These are phyloP conservation scores for Imleria badia DNA, from an alignment of 768 basidiomycete species.

Conservation along the genomic window DNA sequence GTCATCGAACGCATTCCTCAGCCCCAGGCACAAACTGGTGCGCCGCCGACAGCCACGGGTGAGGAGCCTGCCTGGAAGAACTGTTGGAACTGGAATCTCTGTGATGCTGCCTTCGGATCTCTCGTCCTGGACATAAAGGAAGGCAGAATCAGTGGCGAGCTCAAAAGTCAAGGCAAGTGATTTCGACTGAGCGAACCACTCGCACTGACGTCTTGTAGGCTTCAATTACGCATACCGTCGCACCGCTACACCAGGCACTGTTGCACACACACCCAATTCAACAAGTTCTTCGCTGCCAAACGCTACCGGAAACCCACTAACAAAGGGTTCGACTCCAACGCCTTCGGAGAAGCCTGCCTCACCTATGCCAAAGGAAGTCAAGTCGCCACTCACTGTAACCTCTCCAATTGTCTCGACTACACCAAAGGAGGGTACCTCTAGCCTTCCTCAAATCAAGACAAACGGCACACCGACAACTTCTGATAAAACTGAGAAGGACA, in stretches of 20 bases:
- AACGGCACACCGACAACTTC: conserved; percentile 34
- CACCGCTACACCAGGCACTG: conserved; percentile 53
- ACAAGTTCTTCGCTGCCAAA: conserved; percentile 50
- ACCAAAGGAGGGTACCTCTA: conserved; percentile 37
- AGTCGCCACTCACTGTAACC: conserved; percentile 34
- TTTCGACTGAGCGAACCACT: background rate
- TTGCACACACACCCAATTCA: conserved; percentile 59
- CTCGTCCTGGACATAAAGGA: conserved; percentile 89
- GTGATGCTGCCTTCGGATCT: conserved; percentile 91
- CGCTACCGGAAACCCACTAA: conserved; percentile 34
- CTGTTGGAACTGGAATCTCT: conserved; percentile 98
- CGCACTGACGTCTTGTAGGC: conserved; percentile 44
- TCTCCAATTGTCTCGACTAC: conserved; percentile 34
- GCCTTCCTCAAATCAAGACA: conserved; percentile 31
- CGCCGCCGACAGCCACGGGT: conserved; percentile 49
- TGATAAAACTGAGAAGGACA: conserved; percentile 58
- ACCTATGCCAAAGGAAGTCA: conserved; percentile 33
- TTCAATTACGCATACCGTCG: conserved; percentile 96
- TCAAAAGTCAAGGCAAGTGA: conserved; percentile 82
- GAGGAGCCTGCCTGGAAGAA: conserved; percentile 99
- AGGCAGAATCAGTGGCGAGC: conserved; percentile 87
- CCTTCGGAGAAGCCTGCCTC: conserved; percentile 38
- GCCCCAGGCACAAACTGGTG: conserved; percentile 36
- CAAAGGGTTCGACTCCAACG: conserved; percentile 34
- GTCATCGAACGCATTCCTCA: conserved; percentile 82